Evolutionary conservation across 768 basidiomycete species (phyloP), one percentile per base, ranked within the genome.

Genomic region (Artomyces pyxidatus): DNA sequence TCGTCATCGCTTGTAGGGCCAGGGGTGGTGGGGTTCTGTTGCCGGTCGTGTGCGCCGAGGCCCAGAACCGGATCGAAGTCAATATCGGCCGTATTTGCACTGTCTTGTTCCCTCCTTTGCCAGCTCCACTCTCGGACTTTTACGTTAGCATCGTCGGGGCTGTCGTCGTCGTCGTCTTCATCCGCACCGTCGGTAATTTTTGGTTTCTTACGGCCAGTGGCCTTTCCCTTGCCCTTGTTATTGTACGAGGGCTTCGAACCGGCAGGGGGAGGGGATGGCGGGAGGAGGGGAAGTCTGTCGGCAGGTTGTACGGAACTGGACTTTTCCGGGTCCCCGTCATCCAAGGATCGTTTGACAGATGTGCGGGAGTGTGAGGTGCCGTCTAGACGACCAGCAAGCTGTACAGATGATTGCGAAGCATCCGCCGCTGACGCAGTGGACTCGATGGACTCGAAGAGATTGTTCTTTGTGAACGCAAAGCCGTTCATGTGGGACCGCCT

Each of bases 241-340:
- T 52, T 47, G 4, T 51, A 51, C 22, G 54, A 49, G 12, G 58
- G 48, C 45, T 44, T 55, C 3, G 54, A 45, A 21, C 52, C 56
- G 10, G 56, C 65, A 3, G 74, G 73, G 16, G 82, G 80, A n/a
- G 85, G 85, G 16, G 86, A 85, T 16, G 85, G 84, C 6, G 83
- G 82, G 45, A 86, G 61, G 42, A 85, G 72, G 23, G 58, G 46
- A 19, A 53, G 49, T 30, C 45, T 27, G 46, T 45, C 64, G 42
- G 59, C 60, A 42, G 62, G 41, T 30, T 52, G 22, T n/a, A n/a
- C n/a, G n/a, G n/a, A n/a, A n/a, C n/a, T n/a, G 48, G 45, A 25
- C 47, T 55, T 28, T 56, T 48, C 37, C 48, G 41, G 32, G 30
- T 25, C 46, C 38, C 30, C 43, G 45, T 39, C 46, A 37, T 47